phyloP scores from a whole-genome alignment of 2,329 filamentous ascomycete genomes.

The Ophiostoma populinum region DNA sequence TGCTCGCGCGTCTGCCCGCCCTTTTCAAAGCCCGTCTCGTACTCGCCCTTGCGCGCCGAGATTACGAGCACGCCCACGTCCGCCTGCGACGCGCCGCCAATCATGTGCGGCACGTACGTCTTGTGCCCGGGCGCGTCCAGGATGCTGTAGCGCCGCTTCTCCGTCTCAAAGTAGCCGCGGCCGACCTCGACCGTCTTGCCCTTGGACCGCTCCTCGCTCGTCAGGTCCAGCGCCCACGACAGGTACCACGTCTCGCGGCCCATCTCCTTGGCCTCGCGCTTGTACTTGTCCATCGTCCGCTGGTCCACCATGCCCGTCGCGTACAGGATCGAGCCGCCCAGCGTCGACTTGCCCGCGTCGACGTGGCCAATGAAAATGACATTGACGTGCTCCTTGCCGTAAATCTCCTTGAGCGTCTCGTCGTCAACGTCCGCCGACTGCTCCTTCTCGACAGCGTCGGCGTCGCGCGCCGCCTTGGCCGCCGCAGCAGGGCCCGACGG shows the following conservation, averaged over 20 bases:
- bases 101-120: slow-evolving; percentile 96
- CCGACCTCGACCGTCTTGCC: slow-evolving; percentile 98
- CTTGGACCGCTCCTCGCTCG: slow-evolving; percentile 88
- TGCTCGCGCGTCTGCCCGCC: slow-evolving; percentile 86
- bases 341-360: slow-evolving; percentile 91
- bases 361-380: slow-evolving; percentile 95
- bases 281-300: slow-evolving; percentile 95
- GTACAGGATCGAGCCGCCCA: slow-evolving; percentile 86
- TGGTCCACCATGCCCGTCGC: slow-evolving; percentile 98
- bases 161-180: slow-evolving; percentile 88
- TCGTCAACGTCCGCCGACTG: slow-evolving; percentile 57
- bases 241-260: slow-evolving; percentile 98
- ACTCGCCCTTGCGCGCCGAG: slow-evolving; percentile 91
- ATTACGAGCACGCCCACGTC: slow-evolving; percentile 94
- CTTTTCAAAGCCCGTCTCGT: slow-evolving; percentile 94
- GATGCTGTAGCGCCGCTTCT: slow-evolving; percentile 91
- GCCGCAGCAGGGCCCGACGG: slow-evolving; percentile 38
- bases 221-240: slow-evolving; percentile 94
- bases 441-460: slow-evolving; percentile 71
- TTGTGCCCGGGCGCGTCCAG: slow-evolving; percentile 95
- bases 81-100: slow-evolving; percentile 77
- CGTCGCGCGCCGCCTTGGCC: slow-evolving; percentile 44
- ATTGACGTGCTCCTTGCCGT: slow-evolving; percentile 84
- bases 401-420: slow-evolving; percentile 77
- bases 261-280: slow-evolving; percentile 86